A percentile compares a stretch with the other conserved stretches of the same genome.
Evolutionary conservation across 352 stramenopile genomes (phyloP).

Genomic region (Phytophthora pluvialis): DNA sequence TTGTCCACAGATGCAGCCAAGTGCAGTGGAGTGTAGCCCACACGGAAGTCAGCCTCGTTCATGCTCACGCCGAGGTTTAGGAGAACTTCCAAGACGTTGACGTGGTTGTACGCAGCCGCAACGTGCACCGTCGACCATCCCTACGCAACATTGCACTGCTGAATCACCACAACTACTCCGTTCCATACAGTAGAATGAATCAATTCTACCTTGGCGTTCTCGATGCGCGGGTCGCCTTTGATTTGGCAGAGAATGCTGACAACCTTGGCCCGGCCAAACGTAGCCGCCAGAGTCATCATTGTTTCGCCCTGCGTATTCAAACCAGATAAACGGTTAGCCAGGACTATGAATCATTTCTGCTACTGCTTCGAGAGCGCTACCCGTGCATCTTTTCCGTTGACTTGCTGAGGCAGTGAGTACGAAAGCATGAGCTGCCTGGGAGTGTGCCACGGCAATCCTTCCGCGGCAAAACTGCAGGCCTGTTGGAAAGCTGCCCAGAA

Average conservation of each 20-base stretch:
- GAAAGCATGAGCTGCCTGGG: constrained; percentile 64
- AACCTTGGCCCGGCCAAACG: constrained; percentile 53
- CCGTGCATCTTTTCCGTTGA: constrained; percentile 64
- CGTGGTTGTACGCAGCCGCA: constrained; percentile 62
- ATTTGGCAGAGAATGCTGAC: constrained; percentile 71
- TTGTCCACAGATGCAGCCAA: constrained; percentile 64
- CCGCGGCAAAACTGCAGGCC: constrained; percentile 47
- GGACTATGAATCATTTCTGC: background rate
- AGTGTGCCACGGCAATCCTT: constrained; percentile 41
- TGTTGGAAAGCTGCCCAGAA: constrained; percentile 70
- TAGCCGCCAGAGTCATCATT: constrained; percentile 70
- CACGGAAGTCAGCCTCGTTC: constrained; percentile 44
- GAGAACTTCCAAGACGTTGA: constrained; percentile 52
- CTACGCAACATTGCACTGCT: constrained; percentile 14
- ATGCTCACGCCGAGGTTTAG: constrained; percentile 52
- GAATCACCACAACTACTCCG: background rate
- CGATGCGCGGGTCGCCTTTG: constrained; percentile 60
- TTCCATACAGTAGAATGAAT: background rate
- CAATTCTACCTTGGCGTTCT: constrained; percentile 62
- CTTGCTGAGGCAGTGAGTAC: constrained; percentile 63
- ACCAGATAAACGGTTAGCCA: background rate
- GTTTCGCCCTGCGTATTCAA: constrained; percentile 56
- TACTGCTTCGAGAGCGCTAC: constrained; percentile 26
- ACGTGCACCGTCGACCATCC: constrained; percentile 70
- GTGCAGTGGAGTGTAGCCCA: constrained; percentile 71